Percentiles rank a stretch among this genome's conserved stretches.
These are phyloP conservation scores for Casuarina cunninghamiana DNA, from an alignment of 306 rosid genomes.

Conservation along the genomic window DNA sequence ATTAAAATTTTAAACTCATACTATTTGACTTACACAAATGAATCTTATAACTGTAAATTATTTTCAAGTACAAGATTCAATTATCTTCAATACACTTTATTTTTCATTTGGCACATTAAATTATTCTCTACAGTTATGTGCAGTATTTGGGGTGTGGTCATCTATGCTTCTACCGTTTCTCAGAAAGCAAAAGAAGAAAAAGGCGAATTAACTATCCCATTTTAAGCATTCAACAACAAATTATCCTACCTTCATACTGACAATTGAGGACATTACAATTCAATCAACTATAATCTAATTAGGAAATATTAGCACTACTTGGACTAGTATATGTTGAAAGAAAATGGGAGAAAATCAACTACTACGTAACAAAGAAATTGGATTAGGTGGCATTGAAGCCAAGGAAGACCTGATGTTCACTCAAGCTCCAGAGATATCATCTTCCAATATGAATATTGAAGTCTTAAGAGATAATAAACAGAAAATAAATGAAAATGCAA, in stretches of 20 bases:
- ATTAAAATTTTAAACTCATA: background rate
- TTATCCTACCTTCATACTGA: background rate
- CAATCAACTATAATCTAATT: background rate
- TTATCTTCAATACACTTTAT: background rate
- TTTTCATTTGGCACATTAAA: background rate
- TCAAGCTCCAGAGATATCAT: background rate
- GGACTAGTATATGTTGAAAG: background rate
- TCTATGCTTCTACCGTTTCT: background rate
- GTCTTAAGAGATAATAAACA: background rate
- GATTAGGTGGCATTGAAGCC: background rate
- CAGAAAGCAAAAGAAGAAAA: background rate
- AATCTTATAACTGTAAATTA: background rate
- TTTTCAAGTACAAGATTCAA: background rate
- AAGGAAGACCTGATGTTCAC: background rate
- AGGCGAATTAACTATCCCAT: too few relatives aligned
- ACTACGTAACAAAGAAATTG: background rate
- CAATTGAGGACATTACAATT: background rate
- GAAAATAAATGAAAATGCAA: background rate
- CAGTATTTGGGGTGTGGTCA: background rate
- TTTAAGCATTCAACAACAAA: too few relatives aligned
- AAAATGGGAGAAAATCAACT: background rate
- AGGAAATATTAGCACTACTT: background rate
- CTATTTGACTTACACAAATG: background rate
- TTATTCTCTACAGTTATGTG: background rate
- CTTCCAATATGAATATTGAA: background rate